These are phyloP conservation scores for Fraxinus velutina DNA, from an alignment of 305 asterid genomes.

Conservation along the genomic window DNA sequence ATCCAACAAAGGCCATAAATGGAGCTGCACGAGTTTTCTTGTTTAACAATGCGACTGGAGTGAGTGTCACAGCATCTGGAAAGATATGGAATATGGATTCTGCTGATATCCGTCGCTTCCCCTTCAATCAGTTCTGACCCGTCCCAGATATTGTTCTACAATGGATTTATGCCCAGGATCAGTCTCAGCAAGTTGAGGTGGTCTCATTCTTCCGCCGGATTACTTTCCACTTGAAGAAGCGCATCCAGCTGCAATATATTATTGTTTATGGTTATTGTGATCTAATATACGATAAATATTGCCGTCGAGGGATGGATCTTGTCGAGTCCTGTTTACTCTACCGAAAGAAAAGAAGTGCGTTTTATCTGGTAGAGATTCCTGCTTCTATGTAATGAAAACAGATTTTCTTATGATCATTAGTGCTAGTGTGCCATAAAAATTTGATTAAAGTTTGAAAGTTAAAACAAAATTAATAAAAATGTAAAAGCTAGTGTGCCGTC, in stretches of 20 bases:
- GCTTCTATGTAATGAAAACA: no score
- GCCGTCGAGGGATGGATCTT: no score
- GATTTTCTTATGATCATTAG: no score
- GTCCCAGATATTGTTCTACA: not conserved
- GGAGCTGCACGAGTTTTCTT: constrained; percentile 58
- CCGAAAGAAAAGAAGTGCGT: no score
- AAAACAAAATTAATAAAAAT: no score
- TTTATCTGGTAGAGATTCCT: no score
- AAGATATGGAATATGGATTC: constrained; percentile 75
- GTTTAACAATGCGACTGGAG: constrained; percentile 82
- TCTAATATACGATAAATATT: no score
- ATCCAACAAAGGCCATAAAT: constrained; percentile 70
- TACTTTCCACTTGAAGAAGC: not conserved
- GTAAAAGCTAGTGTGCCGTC: no score
- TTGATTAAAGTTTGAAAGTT: no score
- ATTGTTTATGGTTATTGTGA: not conserved
- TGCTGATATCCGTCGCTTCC: constrained; percentile 55
- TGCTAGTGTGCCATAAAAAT: no score
- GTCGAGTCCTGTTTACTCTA: no score
- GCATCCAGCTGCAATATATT: not conserved
- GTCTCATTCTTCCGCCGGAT: not conserved
- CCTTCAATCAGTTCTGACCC: constrained; percentile 30
- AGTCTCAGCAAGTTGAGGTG: not conserved
- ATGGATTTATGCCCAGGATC: not conserved
- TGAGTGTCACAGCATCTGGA: constrained; percentile 54